Evolutionary conservation across 305 asterid genomes (phyloP).

Genomic region (Fraxinus ornus): DNA sequence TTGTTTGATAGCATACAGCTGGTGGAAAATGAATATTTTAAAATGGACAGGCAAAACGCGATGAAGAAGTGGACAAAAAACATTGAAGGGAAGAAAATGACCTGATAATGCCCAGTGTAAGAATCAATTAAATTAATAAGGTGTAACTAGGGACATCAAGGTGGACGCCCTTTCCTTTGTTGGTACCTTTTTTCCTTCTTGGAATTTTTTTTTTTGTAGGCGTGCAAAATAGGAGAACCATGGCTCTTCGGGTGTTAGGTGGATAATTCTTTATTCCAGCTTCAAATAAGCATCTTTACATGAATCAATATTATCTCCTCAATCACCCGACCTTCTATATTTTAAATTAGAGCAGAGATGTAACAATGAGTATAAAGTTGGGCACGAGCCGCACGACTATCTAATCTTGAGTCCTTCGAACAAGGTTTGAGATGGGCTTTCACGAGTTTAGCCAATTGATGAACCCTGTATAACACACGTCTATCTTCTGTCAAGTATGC

Average conservation of each 20-base stretch:
- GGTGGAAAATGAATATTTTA: neutral
- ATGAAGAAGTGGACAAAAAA: neutral
- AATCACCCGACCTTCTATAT: neutral
- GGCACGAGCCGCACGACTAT: neutral
- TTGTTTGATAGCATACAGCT: neutral
- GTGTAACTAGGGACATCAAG: neutral
- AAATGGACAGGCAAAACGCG: neutral
- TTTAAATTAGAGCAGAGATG: too few species aligned
- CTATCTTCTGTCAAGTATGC: neutral
- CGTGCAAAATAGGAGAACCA: neutral
- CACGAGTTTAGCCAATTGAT: neutral
- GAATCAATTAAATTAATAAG: too few species aligned
- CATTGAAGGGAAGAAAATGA: neutral
- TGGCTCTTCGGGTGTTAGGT: neutral
- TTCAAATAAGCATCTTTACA: neutral
- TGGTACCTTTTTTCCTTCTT: too few species aligned
- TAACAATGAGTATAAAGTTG: neutral
- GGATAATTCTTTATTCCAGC: too few species aligned
- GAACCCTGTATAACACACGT: neutral
- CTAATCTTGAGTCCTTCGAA: neutral
- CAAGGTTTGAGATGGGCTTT: neutral
- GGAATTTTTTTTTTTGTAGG: neutral
- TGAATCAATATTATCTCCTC: neutral
- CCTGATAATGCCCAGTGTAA: neutral
- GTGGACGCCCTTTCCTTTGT: too few species aligned